Evolutionary conservation across 1,284 basidiomycete species (phyloP).

Genomic region (Naganishia liquefaciens): DNA sequence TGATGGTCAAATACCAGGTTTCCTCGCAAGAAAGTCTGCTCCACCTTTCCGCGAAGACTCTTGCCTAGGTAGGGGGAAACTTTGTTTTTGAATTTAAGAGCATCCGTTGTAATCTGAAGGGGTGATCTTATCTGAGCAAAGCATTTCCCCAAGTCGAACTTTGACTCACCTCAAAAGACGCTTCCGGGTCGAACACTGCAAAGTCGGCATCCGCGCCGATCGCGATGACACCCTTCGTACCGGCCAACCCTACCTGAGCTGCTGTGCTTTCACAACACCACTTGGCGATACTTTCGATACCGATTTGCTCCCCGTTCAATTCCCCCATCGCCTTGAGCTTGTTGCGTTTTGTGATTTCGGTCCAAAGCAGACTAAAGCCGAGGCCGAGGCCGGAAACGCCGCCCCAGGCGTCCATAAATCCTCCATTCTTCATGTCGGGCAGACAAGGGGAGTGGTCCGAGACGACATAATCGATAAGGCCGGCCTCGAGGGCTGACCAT

Average conservation of each 20-base stretch:
- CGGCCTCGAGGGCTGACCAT: conserved; percentile 76
- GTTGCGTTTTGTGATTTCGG: conserved; percentile 60
- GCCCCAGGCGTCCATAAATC: conserved; percentile 87
- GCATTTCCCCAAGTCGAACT: not conserved
- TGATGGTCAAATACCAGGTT: conserved; percentile 62
- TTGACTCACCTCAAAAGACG: conserved; percentile 61
- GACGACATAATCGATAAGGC: conserved; percentile 83
- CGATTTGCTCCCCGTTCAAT: conserved; percentile 60
- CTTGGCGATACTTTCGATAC: conserved; percentile 65
- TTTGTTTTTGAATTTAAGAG: conserved; percentile 86
- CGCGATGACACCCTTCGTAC: conserved; percentile 68
- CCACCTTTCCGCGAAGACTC: conserved; percentile 67
- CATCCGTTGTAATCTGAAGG: conserved; percentile 67
- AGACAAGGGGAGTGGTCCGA: conserved; percentile 92
- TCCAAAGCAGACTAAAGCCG: conserved; percentile 82
- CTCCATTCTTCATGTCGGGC: conserved; percentile 74
- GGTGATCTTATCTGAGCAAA: not conserved
- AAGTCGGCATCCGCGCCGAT: conserved; percentile 81
- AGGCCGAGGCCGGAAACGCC: conserved; percentile 85
- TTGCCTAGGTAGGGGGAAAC: conserved; percentile 81
- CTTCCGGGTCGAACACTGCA: conserved; percentile 75
- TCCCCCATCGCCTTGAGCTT: conserved; percentile 34
- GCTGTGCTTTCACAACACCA: conserved; percentile 76
- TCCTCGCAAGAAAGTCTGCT: conserved; percentile 75
- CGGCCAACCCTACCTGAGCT: conserved; percentile 69